Conservation (phyloP, 2,329 filamentous ascomycete genomes). For the Samsoniella hepiali region DNA sequence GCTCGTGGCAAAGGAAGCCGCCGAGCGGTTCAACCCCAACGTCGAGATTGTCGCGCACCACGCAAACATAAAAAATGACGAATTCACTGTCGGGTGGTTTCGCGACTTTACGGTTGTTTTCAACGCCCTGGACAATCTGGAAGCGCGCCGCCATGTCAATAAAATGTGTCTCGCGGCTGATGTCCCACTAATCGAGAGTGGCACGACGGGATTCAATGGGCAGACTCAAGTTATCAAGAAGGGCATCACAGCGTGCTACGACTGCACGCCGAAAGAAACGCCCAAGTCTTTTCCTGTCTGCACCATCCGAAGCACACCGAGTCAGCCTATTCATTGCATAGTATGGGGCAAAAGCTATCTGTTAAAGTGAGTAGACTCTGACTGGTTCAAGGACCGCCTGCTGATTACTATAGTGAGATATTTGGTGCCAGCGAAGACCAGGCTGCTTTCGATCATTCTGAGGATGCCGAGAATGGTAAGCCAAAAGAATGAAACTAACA, state of each 20-base stretch:
- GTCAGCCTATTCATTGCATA: conserved; percentile 96
- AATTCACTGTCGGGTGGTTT: conserved; percentile 90
- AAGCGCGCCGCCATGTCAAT: conserved; percentile 91
- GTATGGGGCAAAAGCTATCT: conserved; percentile 98
- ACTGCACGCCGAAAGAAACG: conserved; percentile 84
- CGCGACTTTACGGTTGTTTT: conserved; percentile 80
- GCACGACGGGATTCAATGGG: conserved; percentile 95
- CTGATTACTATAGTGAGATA: conserved; percentile 55
- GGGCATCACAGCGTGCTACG: conserved; percentile 90
- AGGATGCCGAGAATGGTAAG: conserved; percentile 74
- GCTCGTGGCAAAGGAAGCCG: conserved; percentile 88
- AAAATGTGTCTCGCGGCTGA: conserved; percentile 93
- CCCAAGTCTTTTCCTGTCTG: conserved; percentile 95
- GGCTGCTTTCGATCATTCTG: conserved; percentile 72
- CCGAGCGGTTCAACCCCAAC: conserved; percentile 83
- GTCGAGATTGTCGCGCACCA: conserved; percentile 86
- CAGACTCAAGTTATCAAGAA: conserved; percentile 97
- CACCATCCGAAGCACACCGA: conserved; percentile 94
- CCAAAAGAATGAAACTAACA: conserved; percentile 17
- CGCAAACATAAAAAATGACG: conserved; percentile 87
- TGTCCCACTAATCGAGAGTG: conserved; percentile 90
- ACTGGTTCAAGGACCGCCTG: too few species aligned
- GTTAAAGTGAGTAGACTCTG: conserved; percentile 55
- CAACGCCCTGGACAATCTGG: conserved; percentile 94
- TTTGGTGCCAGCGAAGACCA: conserved; percentile 91